These are phyloP conservation scores for Collybia sp. DNA, from an alignment of 768 basidiomycete species.

Conservation along the genomic window DNA sequence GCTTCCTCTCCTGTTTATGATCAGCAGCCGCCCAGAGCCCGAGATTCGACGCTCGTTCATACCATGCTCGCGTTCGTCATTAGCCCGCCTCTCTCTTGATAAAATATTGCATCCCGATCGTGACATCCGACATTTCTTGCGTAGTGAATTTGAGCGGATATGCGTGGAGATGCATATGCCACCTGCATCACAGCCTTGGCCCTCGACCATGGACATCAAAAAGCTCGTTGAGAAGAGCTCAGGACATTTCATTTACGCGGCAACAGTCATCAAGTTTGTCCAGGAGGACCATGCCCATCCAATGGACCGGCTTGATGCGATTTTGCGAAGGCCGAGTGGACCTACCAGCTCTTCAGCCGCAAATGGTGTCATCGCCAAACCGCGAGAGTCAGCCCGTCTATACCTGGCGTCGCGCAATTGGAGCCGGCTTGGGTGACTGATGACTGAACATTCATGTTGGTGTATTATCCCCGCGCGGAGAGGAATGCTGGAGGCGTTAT, in stretches of 20 bases:
- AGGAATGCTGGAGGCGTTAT: too few species aligned
- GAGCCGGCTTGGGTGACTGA: too few species aligned
- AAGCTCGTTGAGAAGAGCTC: constrained; percentile 1
- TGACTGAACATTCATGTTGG: too few species aligned
- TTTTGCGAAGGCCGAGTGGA: too few species aligned
- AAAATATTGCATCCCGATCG: constrained; percentile 3
- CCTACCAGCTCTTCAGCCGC: too few species aligned
- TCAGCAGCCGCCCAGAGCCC: constrained; percentile 5
- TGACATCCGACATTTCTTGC: constrained; percentile 4
- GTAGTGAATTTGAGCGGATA: constrained; percentile 1
- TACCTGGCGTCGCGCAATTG: too few species aligned
- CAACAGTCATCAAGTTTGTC: constrained; percentile 1
- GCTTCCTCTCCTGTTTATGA: constrained; percentile 5
- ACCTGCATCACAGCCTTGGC: background rate
- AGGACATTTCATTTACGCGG: constrained; percentile 6
- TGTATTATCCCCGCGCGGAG: too few species aligned
- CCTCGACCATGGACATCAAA: background rate
- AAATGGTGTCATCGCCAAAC: too few species aligned
- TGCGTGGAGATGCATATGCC: background rate
- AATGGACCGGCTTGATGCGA: too few species aligned
- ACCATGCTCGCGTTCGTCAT: constrained; percentile 2
- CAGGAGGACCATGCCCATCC: background rate
- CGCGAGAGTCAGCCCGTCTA: too few species aligned
- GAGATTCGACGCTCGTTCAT: constrained; percentile 5
- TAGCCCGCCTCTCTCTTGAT: constrained; percentile 2